Evolutionary conservation across 2,329 filamentous ascomycete species (phyloP).

Genomic region (Exophiala bonariae): DNA sequence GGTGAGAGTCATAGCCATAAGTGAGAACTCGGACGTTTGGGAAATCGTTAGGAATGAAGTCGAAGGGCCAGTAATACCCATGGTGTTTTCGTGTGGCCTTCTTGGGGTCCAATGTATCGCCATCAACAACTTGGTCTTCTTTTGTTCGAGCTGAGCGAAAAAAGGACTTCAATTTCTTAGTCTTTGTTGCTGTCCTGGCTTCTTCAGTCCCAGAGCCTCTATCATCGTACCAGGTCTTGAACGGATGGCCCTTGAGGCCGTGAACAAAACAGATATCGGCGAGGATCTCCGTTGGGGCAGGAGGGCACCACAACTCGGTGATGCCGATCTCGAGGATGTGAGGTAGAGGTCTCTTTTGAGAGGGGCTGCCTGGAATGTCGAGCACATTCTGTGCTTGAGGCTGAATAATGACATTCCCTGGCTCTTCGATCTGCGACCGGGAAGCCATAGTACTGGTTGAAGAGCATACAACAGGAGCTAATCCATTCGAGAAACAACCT

Average conservation of each 20-base stretch:
- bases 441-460: too few relatives aligned
- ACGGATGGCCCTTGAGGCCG: conserved; percentile 30
- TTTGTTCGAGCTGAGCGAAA: too few relatives aligned
- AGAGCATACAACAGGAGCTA: too few relatives aligned
- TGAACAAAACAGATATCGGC: conserved; percentile 30
- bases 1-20: conserved; percentile 7
- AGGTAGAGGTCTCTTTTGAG: too few relatives aligned
- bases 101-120: not conserved
- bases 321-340: not conserved
- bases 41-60: conserved; percentile 33
- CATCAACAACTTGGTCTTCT: too few relatives aligned
- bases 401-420: too few relatives aligned
- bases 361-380: too few relatives aligned
- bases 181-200: not conserved
- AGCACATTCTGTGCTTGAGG: too few relatives aligned
- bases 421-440: too few relatives aligned
- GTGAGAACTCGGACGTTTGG: conserved; percentile 26
- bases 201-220: conserved; percentile 10
- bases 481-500: too few relatives aligned
- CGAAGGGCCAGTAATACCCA: conserved; percentile 30
- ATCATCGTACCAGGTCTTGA: conserved; percentile 29
- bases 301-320: conserved; percentile 2
- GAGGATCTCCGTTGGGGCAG: not conserved
- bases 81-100: not conserved
- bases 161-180: too few relatives aligned